Conservation (phyloP, 108 stramenopile genomes). For the Stephanodiscus minutulus region DNA sequence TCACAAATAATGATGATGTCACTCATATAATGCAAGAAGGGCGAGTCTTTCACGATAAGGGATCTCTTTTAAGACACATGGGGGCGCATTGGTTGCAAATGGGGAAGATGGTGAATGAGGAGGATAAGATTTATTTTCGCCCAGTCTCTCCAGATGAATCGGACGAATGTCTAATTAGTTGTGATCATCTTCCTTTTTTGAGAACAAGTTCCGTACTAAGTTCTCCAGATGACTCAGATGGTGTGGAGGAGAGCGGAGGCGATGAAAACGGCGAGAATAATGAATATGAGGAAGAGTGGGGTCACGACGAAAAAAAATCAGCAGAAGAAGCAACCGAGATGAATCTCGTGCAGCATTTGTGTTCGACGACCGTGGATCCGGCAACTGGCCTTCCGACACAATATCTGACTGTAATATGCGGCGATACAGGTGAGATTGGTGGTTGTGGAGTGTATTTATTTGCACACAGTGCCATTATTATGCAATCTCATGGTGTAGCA, state of each 20-base stretch:
- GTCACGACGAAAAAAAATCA: background rate
- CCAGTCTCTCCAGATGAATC: background rate
- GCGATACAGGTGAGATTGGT: conserved; percentile 9
- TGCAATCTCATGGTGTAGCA: background rate
- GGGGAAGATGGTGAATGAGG: background rate
- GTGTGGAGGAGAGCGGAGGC: too few relatives aligned
- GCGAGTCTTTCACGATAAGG: conserved; percentile 4
- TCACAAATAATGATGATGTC: background rate
- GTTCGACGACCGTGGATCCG: conserved; percentile 12
- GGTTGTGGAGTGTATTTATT: background rate
- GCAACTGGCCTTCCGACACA: conserved; percentile 14
- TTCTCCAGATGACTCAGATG: too few relatives aligned
- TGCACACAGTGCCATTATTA: background rate
- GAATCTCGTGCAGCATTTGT: conserved; percentile 23
- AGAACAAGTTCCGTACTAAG: too few relatives aligned
- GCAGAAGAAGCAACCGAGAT: conserved; percentile 8
- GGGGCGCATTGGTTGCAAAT: background rate
- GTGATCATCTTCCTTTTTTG: too few relatives aligned
- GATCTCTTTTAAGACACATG: background rate
- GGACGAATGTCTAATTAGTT: too few relatives aligned
- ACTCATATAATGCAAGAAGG: background rate
- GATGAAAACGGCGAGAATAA: background rate
- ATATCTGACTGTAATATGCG: conserved; percentile 11
- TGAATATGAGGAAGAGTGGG: background rate
- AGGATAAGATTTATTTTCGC: background rate